Evolutionary conservation across 176 grass and related monocot species (phyloP), one percentile per base, ranked within the genome.

Genomic region (Chloris gayana): DNA sequence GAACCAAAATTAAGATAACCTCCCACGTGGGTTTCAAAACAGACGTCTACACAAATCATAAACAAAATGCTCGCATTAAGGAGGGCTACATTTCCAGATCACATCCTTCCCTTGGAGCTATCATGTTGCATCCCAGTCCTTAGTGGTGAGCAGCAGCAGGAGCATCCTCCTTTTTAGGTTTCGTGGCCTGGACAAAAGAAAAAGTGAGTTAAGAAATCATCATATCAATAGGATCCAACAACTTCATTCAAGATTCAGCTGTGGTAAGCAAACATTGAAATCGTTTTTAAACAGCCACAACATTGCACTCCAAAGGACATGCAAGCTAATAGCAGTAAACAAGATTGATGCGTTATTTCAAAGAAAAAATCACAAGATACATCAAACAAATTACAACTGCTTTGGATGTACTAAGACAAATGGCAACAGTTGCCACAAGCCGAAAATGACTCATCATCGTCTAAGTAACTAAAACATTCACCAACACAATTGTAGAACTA

Each of bases 151-250:
- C 84, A 27, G 58, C 54, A 22, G 54, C 25, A 26, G 70, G 75
- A 12, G 75, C 84, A 35, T 85, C 86, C 65, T 86, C 84, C 82
- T 87, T 87, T 85, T 86, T 87, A n/a, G 93, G 72, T 76, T 94
- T 87, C 21, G 84, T 82, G 6, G 50, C 74, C 85, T 87, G 61
- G 50, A 39, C 5, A 74, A 35, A 73, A 77, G 27, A 32, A 2
- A 0, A 0, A 17, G 9, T 69, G 44, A 26, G 38, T 60, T 83
- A 64, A 45, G 5, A 67, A 66, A n/a, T 49, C 26, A 66, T 11
- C 7, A 0, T 60, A 78, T 8, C 19, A 76, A 29, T 50, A 19
- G 1, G 27, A 34, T 77, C 5, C n/a, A 13, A 26, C 13, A 77
- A 50, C 4, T 57, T n/a, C n/a, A 2, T 27, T 25, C 46, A 54